Base-by-base conservation (phyloP, 2,329 filamentous ascomycete genomes). In the Xylariaceae sp. region DNA sequence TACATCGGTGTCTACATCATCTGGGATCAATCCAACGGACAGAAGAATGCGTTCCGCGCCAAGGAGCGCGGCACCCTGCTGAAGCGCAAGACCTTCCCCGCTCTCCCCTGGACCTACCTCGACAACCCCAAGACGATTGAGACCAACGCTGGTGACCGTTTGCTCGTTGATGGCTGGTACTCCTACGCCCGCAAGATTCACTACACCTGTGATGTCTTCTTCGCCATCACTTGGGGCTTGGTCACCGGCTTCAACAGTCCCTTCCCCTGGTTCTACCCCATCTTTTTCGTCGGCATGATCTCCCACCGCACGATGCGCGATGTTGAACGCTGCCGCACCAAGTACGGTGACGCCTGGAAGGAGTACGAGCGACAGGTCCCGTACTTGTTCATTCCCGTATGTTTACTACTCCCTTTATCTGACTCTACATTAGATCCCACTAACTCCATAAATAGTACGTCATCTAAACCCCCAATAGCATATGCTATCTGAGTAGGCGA, bases 11-110 rank as follows among this genome's bases (percentile, higher is more conserved):
- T 88, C 65, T 96, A 96, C 80, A 93, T 90, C 84, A 80, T 95
- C 58, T 96, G 92, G 90, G 92, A 96, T 71, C 94, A 90, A 49
- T 87, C 86, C 76, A 96, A 96, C 78, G 90, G 86, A 71, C 92
- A 96, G 76, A 96, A 96, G 84, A 96, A 96, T 78, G 87, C 89
- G 64, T 96, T 93, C 84, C 87, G 92, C 57, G 84, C 88, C 65
- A 81, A 85, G 75, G 90, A 95, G 76, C 85, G 88, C 61, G 90
- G 90, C 61, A 86, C 86, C 47, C 71, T 82, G 55, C 75, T 88
- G 55, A 78, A 85, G 72, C 88, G 92, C 68, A 89, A 87, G 68
- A 87, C 90, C 2, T 96, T 96, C 78, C 92, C 92, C 4, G 89
- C 93, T 74, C 82, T 96, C n/a, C 91, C 90, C 6, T 97, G 90